Evolutionary conservation across 306 rosid genomes (phyloP), one percentile per base, ranked within the genome.

Genomic region (Heteromeles arbutifolia): DNA sequence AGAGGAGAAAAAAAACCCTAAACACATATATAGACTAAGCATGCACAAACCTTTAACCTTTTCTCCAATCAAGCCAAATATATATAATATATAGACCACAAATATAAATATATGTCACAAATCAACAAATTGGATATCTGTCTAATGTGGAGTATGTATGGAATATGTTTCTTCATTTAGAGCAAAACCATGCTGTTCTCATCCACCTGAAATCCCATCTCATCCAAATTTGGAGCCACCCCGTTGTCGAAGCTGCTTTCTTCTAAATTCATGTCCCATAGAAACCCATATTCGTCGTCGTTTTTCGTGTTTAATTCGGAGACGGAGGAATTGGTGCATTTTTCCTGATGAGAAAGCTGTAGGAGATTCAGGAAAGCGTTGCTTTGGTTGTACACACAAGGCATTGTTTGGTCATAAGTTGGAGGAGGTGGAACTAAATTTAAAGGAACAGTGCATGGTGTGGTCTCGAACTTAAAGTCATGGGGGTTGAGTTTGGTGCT

Each of bases 181-280:
- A 92, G 81, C 74, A 90, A 79, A 64, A 84, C 87, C 90, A 84
- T 79, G 80, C 86, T 84, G 73, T 80, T 86, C 64, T 85, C 65
- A 39, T 90, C 92, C 79, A 84, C 79, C 65, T 95, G 91, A 74
- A 95, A 95, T 74, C 88, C 86, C 80, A 92, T 85, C 37, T 86
- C 91, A 8, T 88, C 96, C 83, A 87, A 57, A 71, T 86, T 56
- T 10, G 89, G 79, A 10, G 77, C 59, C 54, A 64, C 72, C 13
- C 86, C 90, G 45, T 86, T 81, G 43, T 83, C 90, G 66, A 86
- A 84, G 82, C 88, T 73, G 52, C 78, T 76, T 43, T 90, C 92
- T 68, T 89, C 91, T 34, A 90, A 53, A 45, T 88, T 91, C 92
- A 89, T 86, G 71, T 89, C 91, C 99, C 99, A 96, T 59, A 92